phyloP scores from a whole-genome alignment of 164 flowering plant genomes.

The Umbellularia californica region DNA sequence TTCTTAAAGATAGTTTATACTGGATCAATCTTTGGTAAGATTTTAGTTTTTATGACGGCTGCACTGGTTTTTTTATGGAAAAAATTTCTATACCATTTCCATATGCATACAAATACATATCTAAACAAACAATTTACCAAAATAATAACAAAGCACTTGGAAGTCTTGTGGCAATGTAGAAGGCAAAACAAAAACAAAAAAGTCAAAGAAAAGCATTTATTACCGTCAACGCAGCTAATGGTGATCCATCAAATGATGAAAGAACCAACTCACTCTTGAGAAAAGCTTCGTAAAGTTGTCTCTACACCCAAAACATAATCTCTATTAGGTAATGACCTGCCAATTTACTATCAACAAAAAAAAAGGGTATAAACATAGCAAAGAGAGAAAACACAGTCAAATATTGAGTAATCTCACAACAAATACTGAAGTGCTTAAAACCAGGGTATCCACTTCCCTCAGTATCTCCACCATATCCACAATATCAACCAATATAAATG shows the following conservation, averaged over 20 bases:
- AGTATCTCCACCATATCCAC: too few species aligned
- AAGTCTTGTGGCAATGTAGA: not conserved
- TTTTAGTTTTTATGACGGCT: too few species aligned
- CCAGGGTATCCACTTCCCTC: too few species aligned
- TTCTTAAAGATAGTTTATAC: too few species aligned
- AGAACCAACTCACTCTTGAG: constrained; percentile 79
- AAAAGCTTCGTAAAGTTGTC: constrained; percentile 90
- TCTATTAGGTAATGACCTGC: not conserved
- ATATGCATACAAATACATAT: too few species aligned
- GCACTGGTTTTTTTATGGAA: too few species aligned
- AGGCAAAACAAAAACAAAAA: not conserved
- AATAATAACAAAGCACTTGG: not conserved
- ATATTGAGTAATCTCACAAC: too few species aligned
- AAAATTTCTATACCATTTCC: not conserved
- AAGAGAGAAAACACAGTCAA: too few species aligned
- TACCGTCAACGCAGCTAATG: constrained; percentile 98
- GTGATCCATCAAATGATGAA: constrained; percentile 91
- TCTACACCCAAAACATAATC: constrained; percentile 35
- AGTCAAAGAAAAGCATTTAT: not conserved
- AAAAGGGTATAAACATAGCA: not conserved
- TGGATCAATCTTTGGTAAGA: too few species aligned
- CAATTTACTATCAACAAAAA: not conserved
- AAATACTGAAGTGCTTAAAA: too few species aligned
- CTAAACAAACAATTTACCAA: not conserved
- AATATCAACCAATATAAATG: too few species aligned